Evolutionary conservation across 352 stramenopile species (phyloP).

Genomic region (Phytophthora pluvialis): DNA sequence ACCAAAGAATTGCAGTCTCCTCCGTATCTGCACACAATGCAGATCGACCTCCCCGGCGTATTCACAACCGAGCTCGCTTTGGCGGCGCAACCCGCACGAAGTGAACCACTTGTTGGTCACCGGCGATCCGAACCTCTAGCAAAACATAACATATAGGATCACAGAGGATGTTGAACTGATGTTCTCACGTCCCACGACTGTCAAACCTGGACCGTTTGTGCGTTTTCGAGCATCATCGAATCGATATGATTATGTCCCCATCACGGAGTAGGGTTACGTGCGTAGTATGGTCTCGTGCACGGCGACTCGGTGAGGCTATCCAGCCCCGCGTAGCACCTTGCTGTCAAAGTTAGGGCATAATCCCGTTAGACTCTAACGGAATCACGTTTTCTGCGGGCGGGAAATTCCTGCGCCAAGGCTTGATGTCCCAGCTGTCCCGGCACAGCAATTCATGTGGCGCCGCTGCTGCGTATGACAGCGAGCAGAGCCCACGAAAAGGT

Average conservation of each 20-base stretch:
- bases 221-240: constrained; percentile 6
- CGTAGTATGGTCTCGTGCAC: constrained; percentile 1
- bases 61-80: background rate
- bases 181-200: constrained; percentile 21
- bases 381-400: constrained; percentile 18
- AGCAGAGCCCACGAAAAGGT: constrained; percentile 2
- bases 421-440: constrained; percentile 23
- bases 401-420: constrained; percentile 18
- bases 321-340: background rate
- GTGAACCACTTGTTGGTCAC: constrained; percentile 2
- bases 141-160: background rate
- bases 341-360: constrained; percentile 1
- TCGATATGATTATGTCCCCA: constrained; percentile 5
- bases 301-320: constrained; percentile 19
- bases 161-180: constrained; percentile 28
- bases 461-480: constrained; percentile 31
- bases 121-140: background rate
- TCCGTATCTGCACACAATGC: constrained; percentile 11
- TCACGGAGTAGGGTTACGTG: background rate
- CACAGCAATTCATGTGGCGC: constrained; percentile 25
- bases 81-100: background rate
- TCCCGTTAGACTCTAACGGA: constrained; percentile 11
- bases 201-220: constrained; percentile 16
- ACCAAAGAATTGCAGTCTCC: constrained; percentile 7
- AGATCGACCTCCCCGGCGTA: constrained; percentile 1